Base-by-base conservation (phyloP, 2,329 filamentous ascomycete genomes). In the Ramichloridium luteum region DNA sequence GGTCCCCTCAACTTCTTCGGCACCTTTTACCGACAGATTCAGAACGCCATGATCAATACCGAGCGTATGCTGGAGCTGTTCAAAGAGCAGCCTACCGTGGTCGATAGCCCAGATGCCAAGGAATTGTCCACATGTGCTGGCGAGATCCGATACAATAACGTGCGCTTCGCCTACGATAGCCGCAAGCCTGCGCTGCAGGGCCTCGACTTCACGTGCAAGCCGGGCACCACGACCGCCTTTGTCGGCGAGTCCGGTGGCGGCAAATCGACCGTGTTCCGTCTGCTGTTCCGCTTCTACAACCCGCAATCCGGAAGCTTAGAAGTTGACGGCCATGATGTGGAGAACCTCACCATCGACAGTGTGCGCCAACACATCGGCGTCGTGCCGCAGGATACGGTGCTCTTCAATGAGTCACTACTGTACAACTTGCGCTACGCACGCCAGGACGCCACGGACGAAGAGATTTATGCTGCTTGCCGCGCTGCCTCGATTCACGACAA, bases 211-310 rank as follows among this genome's bases (percentile, higher is more conserved):
- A 77, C 79, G 41, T 94, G 86, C 55, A 62, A 65, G 12, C 86
- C 90, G 2, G 90, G 90, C 31, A 94, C 85, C 1, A 96, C 86
- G 0, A 98, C 88, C 4, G 90, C 90, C 1, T 77, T 98, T 42
- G 90, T 98, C 12, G 90, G 90, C 41, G 88, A 96, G 56, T 96
- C 88, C 17, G 90, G 90, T 27, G 90, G 90, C 37, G 90, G 90
- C 44, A 98, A 98, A 58, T 96, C 88, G 2, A 98, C 90, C 0
- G 72, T 98, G 15, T 94, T 98, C 65, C 80, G 90, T 30, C 71
- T 96, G 29, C 76, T 98, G 54, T 96, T 93, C 67, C 80, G 90
- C 12, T 98, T 94, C 59, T 98, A 96, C 64, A 92, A 94, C 52
- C 74, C 78, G 33, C 68, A 77, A 31, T 70, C 74, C 31, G 90